Percentiles rank a stretch among this genome's conserved stretches.
Conservation (phyloP, 2,329 filamentous ascomycete species). For the Phoma sp. region DNA sequence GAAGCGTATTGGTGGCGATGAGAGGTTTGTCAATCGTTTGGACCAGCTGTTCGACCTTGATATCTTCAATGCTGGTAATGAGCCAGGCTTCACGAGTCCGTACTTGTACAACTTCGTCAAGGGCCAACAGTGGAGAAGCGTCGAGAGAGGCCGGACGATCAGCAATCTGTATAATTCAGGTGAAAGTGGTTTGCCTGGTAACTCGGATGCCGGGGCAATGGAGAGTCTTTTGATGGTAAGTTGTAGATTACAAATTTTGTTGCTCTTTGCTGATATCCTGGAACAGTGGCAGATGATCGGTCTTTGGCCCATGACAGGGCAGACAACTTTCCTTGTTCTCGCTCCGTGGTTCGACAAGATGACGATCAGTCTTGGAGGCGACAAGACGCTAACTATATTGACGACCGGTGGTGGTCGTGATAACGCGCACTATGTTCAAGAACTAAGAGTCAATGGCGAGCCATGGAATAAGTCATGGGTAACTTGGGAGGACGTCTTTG, state of each 20-base stretch:
- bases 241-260: background rate
- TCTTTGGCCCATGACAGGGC: slow-evolving; percentile 61
- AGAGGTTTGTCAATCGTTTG: slow-evolving; percentile 63
- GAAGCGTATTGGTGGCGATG: slow-evolving; percentile 60
- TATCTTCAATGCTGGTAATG: slow-evolving; percentile 72
- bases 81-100: slow-evolving; percentile 70
- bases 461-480: slow-evolving; percentile 70
- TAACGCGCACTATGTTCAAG: slow-evolving; percentile 66
- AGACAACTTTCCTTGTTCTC: slow-evolving; percentile 70
- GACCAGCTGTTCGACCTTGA: slow-evolving; percentile 63
- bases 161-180: slow-evolving; percentile 64
- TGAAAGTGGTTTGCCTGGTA: slow-evolving; percentile 67
- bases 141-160: slow-evolving; percentile 63
- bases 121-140: slow-evolving; percentile 66
- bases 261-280: slow-evolving; percentile 8
- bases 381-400: slow-evolving; percentile 62
- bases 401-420: slow-evolving; percentile 59
- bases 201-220: slow-evolving; percentile 76
- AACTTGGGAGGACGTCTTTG: slow-evolving; percentile 70
- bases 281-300: slow-evolving; percentile 43
- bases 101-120: slow-evolving; percentile 72
- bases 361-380: slow-evolving; percentile 63
- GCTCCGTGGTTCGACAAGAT: slow-evolving; percentile 55
- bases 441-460: slow-evolving; percentile 68
- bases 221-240: slow-evolving; percentile 64